Conservation (phyloP, 108 stramenopile species). For the Fistulifera solaris region DNA sequence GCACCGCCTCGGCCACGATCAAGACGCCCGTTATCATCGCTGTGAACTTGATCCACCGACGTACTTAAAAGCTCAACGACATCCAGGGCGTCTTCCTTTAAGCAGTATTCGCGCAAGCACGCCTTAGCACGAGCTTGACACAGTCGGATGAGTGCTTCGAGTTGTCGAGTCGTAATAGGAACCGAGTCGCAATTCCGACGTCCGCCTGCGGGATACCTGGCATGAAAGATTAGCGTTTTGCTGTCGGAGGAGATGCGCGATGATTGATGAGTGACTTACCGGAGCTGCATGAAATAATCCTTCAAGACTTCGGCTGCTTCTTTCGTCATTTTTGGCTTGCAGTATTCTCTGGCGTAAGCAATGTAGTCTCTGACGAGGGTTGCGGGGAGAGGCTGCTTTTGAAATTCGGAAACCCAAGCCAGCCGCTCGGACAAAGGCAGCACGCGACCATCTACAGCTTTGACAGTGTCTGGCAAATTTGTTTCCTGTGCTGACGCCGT, state of each 20-base stretch:
- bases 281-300: constrained; percentile 83
- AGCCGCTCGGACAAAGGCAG: constrained; percentile 57
- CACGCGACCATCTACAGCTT: constrained; percentile 12
- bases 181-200: constrained; percentile 49
- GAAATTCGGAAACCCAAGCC: constrained; percentile 62
- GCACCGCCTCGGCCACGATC: constrained; percentile 66
- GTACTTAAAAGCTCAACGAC: constrained; percentile 86
- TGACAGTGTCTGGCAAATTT: no score
- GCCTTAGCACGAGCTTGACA: constrained; percentile 95
- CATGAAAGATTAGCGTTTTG: neutral
- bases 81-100: constrained; percentile 93
- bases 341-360: constrained; percentile 90
- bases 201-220: constrained; percentile 36
- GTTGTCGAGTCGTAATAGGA: constrained; percentile 96
- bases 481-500: no score
- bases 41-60: constrained; percentile 63
- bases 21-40: constrained; percentile 58
- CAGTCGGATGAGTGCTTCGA: constrained; percentile 90
- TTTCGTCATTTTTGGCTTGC: constrained; percentile 79
- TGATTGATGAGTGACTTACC: no score
- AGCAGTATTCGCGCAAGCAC: constrained; percentile 84
- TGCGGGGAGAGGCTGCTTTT: constrained; percentile 69
- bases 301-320: constrained; percentile 81
- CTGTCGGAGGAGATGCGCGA: no score
- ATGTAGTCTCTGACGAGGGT: constrained; percentile 92